A percentile compares a stretch with the other conserved stretches of the same genome.
Conservation (phyloP, 2,329 filamentous ascomycete genomes). For the Stachybotrys chlorohalonatus region DNA sequence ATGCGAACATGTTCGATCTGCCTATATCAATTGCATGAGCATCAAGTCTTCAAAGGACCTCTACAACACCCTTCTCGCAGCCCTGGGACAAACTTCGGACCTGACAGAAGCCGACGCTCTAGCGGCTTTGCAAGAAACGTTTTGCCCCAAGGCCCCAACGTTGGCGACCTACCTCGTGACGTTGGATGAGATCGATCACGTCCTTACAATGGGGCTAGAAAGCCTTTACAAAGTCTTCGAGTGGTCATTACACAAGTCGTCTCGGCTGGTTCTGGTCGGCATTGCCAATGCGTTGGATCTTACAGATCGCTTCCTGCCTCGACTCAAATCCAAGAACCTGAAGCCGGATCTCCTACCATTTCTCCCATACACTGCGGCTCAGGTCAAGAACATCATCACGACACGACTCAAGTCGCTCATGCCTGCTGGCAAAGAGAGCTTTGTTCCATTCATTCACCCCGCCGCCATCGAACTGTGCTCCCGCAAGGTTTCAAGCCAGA, state of each 20-base stretch:
- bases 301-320: conserved; percentile 88
- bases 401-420: conserved; percentile 71
- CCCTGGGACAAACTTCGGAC: conserved; percentile 51
- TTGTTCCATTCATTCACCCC: conserved; percentile 83
- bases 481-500: conserved; percentile 89
- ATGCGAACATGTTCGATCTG: conserved; percentile 51
- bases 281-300: conserved; percentile 95
- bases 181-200: conserved; percentile 90
- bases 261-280: conserved; percentile 74
- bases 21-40: conserved; percentile 95
- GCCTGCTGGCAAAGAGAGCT: conserved; percentile 46
- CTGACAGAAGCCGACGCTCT: conserved; percentile 58
- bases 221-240: conserved; percentile 92
- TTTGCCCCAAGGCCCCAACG: conserved; percentile 52
- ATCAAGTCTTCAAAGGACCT: conserved; percentile 82
- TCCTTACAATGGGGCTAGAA: conserved; percentile 80
- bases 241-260: conserved; percentile 79
- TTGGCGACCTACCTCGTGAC: conserved; percentile 67
- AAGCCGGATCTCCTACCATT: conserved; percentile 88
- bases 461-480: conserved; percentile 90
- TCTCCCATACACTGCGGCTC: conserved; percentile 78
- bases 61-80: conserved; percentile 68
- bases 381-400: conserved; percentile 82
- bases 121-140: conserved; percentile 59
- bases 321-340: conserved; percentile 84